Evolutionary conservation across 306 rosid genomes (phyloP).

Genomic region (Purshia tridentata): DNA sequence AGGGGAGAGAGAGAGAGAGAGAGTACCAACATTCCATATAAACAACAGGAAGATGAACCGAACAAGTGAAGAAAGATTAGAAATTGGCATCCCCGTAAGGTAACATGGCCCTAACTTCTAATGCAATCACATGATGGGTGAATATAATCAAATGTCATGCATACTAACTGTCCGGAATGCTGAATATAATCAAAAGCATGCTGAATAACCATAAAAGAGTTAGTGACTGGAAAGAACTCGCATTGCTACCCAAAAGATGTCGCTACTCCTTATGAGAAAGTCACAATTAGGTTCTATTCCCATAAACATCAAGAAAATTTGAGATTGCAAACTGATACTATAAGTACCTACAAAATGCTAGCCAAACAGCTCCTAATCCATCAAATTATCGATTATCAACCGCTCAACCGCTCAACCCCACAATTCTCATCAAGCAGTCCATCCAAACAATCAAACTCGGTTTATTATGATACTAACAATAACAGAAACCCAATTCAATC

Average conservation of each 20-base stretch:
- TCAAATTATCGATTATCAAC: not conserved
- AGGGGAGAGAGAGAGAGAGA: not conserved
- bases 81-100: not conserved
- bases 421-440: not conserved
- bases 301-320: not conserved
- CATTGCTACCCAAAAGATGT: not conserved
- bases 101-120: not conserved
- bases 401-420: not conserved
- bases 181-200: not conserved
- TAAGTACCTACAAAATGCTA: not conserved
- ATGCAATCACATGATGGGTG: not conserved
- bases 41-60: not conserved
- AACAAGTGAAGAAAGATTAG: not conserved
- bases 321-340: not conserved
- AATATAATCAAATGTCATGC: not conserved
- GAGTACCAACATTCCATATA: not conserved
- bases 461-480: not conserved
- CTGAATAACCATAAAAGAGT: not conserved
- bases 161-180: not conserved
- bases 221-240: not conserved
- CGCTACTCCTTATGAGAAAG: not conserved
- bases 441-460: conserved; percentile 18
- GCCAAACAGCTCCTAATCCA: conserved; percentile 5
- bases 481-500: not conserved
- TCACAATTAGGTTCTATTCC: not conserved